These are phyloP conservation scores for Ampelocalamus luodianensis DNA, from an alignment of 176 grass and related monocot species.

Conservation along the genomic window DNA sequence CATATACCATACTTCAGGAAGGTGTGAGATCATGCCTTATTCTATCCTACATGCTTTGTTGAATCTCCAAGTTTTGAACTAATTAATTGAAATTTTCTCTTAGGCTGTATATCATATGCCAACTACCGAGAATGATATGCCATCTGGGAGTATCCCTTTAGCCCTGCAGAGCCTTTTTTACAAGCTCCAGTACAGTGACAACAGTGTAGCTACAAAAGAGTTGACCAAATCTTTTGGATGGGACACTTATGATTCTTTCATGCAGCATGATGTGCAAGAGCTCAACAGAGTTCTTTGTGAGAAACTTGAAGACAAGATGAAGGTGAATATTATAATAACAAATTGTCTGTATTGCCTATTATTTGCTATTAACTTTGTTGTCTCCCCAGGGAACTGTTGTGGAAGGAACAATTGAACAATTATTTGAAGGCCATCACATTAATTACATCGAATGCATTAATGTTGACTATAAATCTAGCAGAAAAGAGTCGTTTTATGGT, in stretches of 20 bases:
- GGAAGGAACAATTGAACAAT: slow-evolving; percentile 91
- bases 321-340: slow-evolving; percentile 57
- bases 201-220: slow-evolving; percentile 93
- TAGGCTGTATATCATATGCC: slow-evolving; percentile 99
- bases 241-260: slow-evolving; percentile 99
- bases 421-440: slow-evolving; percentile 99
- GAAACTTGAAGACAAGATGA: slow-evolving; percentile 99
- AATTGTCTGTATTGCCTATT: slow-evolving; percentile 25
- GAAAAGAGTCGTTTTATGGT: slow-evolving; percentile 98
- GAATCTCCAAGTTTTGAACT: slow-evolving; percentile 30
- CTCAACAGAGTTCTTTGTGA: slow-evolving; percentile 99
- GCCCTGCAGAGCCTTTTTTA: slow-evolving; percentile 98
- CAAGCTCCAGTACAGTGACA: slow-evolving; percentile 98
- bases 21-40: slow-evolving; percentile 56
- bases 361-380: slow-evolving; percentile 30
- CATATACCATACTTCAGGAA: slow-evolving; percentile 99
- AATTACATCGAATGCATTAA: slow-evolving; percentile 99
- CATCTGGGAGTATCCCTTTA: slow-evolving; percentile 95
- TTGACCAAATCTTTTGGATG: slow-evolving; percentile 99
- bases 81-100: slow-evolving; percentile 37
- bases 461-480: slow-evolving; percentile 93
- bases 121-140: slow-evolving; percentile 99
- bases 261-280: slow-evolving; percentile 99
- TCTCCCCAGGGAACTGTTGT: slow-evolving; percentile 84
- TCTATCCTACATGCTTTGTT: not conserved